Base-by-base conservation (phyloP, 2,329 filamentous ascomycete species). In the Pseudogymnoascus destructans region DNA sequence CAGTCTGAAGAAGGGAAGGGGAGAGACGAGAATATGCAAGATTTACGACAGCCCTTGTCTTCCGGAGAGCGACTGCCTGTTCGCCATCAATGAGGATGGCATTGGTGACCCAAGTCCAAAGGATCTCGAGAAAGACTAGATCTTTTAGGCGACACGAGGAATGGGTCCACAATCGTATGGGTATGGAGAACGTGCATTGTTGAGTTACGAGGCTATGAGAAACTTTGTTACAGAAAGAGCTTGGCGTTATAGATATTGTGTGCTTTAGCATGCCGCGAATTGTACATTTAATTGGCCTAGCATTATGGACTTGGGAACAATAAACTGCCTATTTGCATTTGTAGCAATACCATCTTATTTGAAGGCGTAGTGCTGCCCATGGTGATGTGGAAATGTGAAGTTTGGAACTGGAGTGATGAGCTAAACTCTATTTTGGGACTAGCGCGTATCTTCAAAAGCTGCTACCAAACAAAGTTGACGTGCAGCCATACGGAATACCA, bases 41-140 rank as follows among this genome's bases (percentile, higher is more conserved):
- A 98, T 98, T 62, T 98, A 98, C 70, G 95, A 98, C 73, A 97
- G 91, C 66, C 93, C 93, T 1, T 98, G 93, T 72, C 75, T 98
- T 63, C 93, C 93, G 0, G 93, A 98, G 74, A 95, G 89, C 66
- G 95, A 98, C 71, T 95, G 89, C 69, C 74, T 97, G 65, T 98
- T 98, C 73, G 92, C 93, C 52, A 98, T 98, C 70, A 89, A 89
- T 59, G 95, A 97, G 72, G 90, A 96, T 70, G 93, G 93, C 42
- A 98, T 98, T 68, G 89, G 89, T 25, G 93, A 98, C 70, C 93
- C 93, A 46, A 88, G 86, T 60, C 92, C 93, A 49, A 98, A 98
- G 77, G 93, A 98, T 67, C 73, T 92, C 70, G 92, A 97, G 69
- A 95, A 95, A 73, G 86, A 89, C 59, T 70, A 64, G 52, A 23